Evolutionary conservation across 73 alveolate species (phyloP).

Genomic region (Diophrys appendiculata): DNA sequence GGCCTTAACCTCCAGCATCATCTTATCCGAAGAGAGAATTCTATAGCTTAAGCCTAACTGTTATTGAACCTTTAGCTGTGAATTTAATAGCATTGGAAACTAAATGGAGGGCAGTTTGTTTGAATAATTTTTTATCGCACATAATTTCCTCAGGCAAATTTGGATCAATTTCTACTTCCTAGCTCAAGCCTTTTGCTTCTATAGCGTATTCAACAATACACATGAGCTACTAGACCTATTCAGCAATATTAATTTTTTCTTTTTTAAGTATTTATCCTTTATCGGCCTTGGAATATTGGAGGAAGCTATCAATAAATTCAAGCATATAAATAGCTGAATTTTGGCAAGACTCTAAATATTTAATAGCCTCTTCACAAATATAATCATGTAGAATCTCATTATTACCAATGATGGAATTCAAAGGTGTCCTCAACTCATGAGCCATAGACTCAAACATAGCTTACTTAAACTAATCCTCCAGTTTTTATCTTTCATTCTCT

Average conservation of each 20-base stretch:
- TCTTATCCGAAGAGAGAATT: too few relatives aligned
- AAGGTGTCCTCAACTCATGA: slow-evolving; percentile 26
- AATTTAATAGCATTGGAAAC: background rate
- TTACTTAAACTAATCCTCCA: background rate
- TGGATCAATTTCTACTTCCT: background rate
- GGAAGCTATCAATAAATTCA: background rate
- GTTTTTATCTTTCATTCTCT: slow-evolving; percentile 1
- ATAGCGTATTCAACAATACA: background rate
- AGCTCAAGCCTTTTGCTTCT: background rate
- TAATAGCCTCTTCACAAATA: background rate
- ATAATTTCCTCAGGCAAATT: background rate
- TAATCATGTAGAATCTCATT: background rate
- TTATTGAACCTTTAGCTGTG: background rate
- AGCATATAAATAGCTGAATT: background rate
- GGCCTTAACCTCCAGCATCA: too few relatives aligned
- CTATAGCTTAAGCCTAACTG: background rate
- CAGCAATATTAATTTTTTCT: background rate
- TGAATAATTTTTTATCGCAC: background rate
- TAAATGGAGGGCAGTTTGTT: background rate
- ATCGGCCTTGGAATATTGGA: background rate
- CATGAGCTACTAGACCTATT: background rate
- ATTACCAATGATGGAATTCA: slow-evolving; percentile 6
- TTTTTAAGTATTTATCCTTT: background rate
- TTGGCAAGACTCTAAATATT: background rate
- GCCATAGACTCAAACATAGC: slow-evolving; percentile 17